phyloP scores from a whole-genome alignment of 306 rosid species.

The Elaeagnus macrophylla region DNA sequence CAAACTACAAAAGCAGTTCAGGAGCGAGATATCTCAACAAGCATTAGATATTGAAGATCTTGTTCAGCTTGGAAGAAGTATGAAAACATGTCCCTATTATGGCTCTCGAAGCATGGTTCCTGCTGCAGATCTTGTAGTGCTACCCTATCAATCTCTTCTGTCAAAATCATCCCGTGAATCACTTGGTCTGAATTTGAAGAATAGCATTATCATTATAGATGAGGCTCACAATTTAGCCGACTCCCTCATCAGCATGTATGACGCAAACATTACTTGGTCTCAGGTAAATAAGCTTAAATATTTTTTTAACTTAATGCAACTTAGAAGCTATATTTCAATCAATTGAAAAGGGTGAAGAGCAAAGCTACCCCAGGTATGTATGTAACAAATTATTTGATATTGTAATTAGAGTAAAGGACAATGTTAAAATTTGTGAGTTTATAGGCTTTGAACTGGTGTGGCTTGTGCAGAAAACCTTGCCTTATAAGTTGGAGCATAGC shows the following conservation, averaged over 20 bases:
- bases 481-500: not conserved
- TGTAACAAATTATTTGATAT: not conserved
- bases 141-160: conserved; percentile 91
- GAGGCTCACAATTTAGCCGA: conserved; percentile 97
- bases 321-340: conserved; percentile 5
- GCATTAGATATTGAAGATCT: conserved; percentile 95
- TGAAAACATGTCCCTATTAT: conserved; percentile 88
- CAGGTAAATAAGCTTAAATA: too few species aligned
- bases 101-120: conserved; percentile 81
- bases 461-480: conserved; percentile 9
- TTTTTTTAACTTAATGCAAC: conserved; percentile 9
- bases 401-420: not conserved
- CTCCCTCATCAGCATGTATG: conserved; percentile 82
- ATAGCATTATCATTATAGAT: conserved; percentile 66
- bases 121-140: conserved; percentile 79
- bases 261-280: conserved; percentile 54
- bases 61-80: conserved; percentile 65
- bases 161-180: conserved; percentile 95
- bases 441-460: conserved; percentile 1
- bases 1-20: conserved; percentile 54
- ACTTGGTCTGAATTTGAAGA: conserved; percentile 75
- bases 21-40: conserved; percentile 52
- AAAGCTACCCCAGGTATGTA: not conserved
- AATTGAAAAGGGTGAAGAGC: too few species aligned
- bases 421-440: conserved; percentile 7